phyloP scores from a whole-genome alignment of 1,139 yeast species.

The Candida sp. region DNA sequence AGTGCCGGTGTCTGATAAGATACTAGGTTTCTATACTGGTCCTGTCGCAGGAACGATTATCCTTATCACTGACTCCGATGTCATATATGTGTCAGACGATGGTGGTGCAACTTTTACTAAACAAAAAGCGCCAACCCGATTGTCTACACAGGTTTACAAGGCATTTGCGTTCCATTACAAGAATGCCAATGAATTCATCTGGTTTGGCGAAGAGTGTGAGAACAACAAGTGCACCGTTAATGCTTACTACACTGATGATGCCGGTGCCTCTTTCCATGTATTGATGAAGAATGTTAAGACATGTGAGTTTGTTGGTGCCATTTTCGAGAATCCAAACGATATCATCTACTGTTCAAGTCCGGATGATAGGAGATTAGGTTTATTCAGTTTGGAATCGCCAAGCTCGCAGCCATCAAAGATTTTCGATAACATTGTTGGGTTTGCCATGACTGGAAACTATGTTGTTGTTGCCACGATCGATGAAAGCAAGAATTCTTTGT shows the following conservation, averaged over 20 bases:
- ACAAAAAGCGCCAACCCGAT: slow-evolving; percentile 53
- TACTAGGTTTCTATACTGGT: slow-evolving; percentile 63
- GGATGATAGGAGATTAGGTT: slow-evolving; percentile 22
- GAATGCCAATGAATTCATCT: slow-evolving; percentile 63
- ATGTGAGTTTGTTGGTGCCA: slow-evolving; percentile 73
- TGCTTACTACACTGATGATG: slow-evolving; percentile 65
- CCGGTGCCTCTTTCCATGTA: slow-evolving; percentile 63
- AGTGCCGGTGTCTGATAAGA: slow-evolving; percentile 50
- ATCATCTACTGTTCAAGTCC: slow-evolving; percentile 63
- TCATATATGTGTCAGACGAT: slow-evolving; percentile 63
- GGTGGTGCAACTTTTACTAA: slow-evolving; percentile 64
- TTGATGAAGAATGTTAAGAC: slow-evolving; percentile 53
- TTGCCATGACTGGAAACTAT: slow-evolving; percentile 55
- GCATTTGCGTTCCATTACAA: slow-evolving; percentile 61
- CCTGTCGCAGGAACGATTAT: slow-evolving; percentile 67
- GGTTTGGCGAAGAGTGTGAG: slow-evolving; percentile 70
- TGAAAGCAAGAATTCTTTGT: slow-evolving; percentile 45
- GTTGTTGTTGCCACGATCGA: slow-evolving; percentile 79
- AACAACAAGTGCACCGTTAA: slow-evolving; percentile 51
- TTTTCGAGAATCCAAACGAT: slow-evolving; percentile 49
- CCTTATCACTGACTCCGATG: slow-evolving; percentile 54
- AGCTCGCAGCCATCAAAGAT: slow-evolving; percentile 21
- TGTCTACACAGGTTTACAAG: slow-evolving; percentile 34
- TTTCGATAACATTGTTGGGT: slow-evolving; percentile 41
- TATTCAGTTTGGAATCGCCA: slow-evolving; percentile 35